phyloP scores from a whole-genome alignment of 2,329 filamentous ascomycete genomes.

The Colletotrichum sp. region DNA sequence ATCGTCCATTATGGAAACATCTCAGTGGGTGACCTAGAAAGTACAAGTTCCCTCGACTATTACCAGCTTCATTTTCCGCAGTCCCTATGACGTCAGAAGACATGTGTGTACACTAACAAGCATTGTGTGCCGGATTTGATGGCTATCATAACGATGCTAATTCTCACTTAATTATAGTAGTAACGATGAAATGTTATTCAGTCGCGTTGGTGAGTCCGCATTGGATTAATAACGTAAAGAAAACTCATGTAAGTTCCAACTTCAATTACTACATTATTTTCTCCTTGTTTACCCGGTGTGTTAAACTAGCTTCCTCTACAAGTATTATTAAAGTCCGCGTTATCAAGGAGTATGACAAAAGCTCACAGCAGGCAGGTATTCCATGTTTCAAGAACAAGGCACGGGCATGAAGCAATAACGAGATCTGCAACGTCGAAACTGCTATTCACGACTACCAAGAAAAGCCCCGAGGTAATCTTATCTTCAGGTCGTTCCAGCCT shows the following conservation, averaged over 20 bases:
- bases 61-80: background rate
- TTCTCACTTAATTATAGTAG: rapidly evolving
- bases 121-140: background rate
- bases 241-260: background rate
- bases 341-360: background rate
- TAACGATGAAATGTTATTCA: background rate
- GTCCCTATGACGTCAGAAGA: background rate
- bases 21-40: rapidly evolving
- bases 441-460: rapidly evolving
- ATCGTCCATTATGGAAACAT: background rate
- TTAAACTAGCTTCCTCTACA: background rate
- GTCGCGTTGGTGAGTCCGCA: rapidly evolving
- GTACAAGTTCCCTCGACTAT: background rate
- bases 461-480: background rate
- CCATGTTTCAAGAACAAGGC: rapidly evolving
- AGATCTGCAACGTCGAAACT: background rate
- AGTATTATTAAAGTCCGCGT: background rate
- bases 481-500: background rate
- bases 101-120: background rate
- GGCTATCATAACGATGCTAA: background rate
- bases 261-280: background rate
- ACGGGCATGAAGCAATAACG: background rate
- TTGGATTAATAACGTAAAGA: background rate
- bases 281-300: background rate
- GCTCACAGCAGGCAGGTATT: rapidly evolving